phyloP scores from a whole-genome alignment of 2,329 filamentous ascomycete genomes.

The Botrytis fabae region DNA sequence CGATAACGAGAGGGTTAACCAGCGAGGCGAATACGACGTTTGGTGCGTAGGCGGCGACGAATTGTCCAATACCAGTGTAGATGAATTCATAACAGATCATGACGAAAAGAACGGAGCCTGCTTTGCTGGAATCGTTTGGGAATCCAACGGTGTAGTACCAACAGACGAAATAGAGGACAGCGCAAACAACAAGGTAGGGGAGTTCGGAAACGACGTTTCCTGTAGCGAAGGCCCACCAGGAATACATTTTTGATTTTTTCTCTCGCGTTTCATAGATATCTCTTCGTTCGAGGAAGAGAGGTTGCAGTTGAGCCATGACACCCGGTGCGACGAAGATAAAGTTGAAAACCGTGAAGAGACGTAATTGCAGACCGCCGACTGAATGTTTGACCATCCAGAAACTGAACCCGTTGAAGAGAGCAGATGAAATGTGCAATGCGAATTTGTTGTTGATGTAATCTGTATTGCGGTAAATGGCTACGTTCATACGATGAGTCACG shows the following conservation, averaged over 20 bases:
- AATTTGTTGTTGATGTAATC: slow-evolving; percentile 55
- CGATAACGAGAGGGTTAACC: slow-evolving; percentile 57
- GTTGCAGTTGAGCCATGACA: slow-evolving; percentile 59
- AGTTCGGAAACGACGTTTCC: slow-evolving; percentile 52
- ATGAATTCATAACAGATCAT: slow-evolving; percentile 45
- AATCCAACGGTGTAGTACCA: slow-evolving; percentile 63
- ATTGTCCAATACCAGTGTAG: slow-evolving; percentile 62
- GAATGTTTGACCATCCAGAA: slow-evolving; percentile 60
- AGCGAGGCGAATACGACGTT: slow-evolving; percentile 61
- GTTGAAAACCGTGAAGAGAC: slow-evolving; percentile 61
- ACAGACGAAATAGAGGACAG: slow-evolving; percentile 49
- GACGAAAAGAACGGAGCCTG: slow-evolving; percentile 55
- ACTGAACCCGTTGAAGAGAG: slow-evolving; percentile 61
- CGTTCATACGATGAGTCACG: slow-evolving; percentile 36
- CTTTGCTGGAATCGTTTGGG: slow-evolving; percentile 45
- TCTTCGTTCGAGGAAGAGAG: slow-evolving; percentile 56
- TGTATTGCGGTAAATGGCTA: slow-evolving; percentile 64
- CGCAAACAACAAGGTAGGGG: slow-evolving; percentile 48
- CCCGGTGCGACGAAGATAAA: slow-evolving; percentile 63
- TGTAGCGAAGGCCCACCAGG: slow-evolving; percentile 59
- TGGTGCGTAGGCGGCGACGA: slow-evolving; percentile 62
- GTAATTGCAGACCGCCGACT: slow-evolving; percentile 53
- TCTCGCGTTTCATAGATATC: slow-evolving; percentile 60
- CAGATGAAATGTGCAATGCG: slow-evolving; percentile 53
- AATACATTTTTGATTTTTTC: slow-evolving; percentile 62